Conservation (phyloP, 2,329 filamentous ascomycete genomes). For the Paraphoma chrysanthemicola region DNA sequence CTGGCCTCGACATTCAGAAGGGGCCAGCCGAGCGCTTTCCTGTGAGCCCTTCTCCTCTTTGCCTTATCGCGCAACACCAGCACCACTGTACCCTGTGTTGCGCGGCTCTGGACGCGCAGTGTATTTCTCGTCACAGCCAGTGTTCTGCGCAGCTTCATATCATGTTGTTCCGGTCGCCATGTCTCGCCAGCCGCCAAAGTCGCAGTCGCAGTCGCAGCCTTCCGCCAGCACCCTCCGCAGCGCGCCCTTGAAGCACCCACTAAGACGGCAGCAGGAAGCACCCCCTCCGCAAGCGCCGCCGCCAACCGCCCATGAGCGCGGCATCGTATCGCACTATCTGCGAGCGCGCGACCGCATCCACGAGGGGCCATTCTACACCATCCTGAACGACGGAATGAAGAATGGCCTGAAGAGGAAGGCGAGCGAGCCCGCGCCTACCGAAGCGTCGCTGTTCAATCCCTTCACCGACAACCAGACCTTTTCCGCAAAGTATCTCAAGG, state of each 20-base stretch:
- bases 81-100: background rate
- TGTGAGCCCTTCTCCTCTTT: slow-evolving; percentile 30
- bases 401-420: slow-evolving; percentile 48
- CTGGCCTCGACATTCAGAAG: slow-evolving; percentile 48
- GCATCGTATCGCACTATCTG: slow-evolving; percentile 58
- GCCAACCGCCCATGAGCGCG: slow-evolving; percentile 54
- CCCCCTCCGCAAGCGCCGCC: slow-evolving; percentile 48
- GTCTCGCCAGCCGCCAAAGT: slow-evolving; percentile 5
- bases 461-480: slow-evolving; percentile 69
- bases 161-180: slow-evolving; percentile 14
- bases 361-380: slow-evolving; percentile 66
- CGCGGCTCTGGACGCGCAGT: slow-evolving; percentile 1
- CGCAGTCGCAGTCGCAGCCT: slow-evolving; percentile 1
- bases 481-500: slow-evolving; percentile 64
- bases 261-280: slow-evolving; percentile 36
- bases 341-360: slow-evolving; percentile 62
- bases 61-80: slow-evolving; percentile 2
- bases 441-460: slow-evolving; percentile 59
- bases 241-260: slow-evolving; percentile 13
- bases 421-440: slow-evolving; percentile 47
- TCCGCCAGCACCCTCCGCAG: background rate
- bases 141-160: slow-evolving; percentile 9
- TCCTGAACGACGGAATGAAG: slow-evolving; percentile 58
- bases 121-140: background rate
- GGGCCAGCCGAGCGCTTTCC: slow-evolving; percentile 52